phyloP scores from a whole-genome alignment of 139 green algal genomes.

The Micromonas pusilla region DNA sequence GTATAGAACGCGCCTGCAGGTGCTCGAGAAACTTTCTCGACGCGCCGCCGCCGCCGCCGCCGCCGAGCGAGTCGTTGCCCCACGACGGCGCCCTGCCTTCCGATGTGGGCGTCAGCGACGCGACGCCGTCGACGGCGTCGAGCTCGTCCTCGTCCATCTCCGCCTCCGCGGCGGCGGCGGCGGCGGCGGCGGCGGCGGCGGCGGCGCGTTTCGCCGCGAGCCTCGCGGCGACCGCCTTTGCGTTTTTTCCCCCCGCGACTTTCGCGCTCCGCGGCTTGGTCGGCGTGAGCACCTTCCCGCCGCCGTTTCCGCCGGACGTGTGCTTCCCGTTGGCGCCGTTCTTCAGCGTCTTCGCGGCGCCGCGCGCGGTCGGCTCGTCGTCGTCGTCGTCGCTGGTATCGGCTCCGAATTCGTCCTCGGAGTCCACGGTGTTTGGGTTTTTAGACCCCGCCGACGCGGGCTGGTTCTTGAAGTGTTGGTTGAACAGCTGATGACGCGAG shows the following conservation, averaged over 20 bases:
- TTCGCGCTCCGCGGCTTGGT: conserved; percentile 8
- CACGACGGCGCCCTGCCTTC: background rate
- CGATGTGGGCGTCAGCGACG: background rate
- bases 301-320: background rate
- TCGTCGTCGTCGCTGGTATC: background rate
- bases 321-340: background rate
- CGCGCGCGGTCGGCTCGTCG: background rate
- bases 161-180: background rate
- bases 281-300: background rate
- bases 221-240: background rate
- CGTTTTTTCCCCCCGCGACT: background rate
- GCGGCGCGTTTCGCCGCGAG: background rate
- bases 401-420: background rate
- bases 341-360: background rate
- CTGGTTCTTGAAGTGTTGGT: conserved; percentile 42
- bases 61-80: background rate
- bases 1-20: no score
- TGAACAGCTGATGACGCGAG: no score
- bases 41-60: no score
- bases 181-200: no score
- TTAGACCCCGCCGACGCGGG: no score
- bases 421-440: background rate
- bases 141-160: background rate
- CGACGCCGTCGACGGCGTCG: background rate
- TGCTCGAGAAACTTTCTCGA: no score